Base-by-base conservation (phyloP, 225 moss, liverwort and hornwort species). In the Sphagnum contortum region DNA sequence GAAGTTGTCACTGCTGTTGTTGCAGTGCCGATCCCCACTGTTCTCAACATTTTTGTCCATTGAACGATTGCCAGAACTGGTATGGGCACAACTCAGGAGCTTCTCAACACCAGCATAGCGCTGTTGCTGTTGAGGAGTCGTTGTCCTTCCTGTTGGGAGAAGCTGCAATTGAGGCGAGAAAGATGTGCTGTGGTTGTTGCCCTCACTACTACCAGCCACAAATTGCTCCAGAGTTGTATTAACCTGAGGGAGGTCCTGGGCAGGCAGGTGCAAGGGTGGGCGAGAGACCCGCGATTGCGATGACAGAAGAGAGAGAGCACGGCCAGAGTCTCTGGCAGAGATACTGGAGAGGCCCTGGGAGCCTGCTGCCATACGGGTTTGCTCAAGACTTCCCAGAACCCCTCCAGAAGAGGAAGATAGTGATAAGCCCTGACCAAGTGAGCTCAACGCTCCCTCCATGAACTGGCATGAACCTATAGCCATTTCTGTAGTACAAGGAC, bases 231-330 rank as follows among this genome's bases (percentile, higher is more conserved):
- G 63, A 44, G 85, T 85, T 0, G 81, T 76, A 71, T 85, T 81
- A 5, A 69, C 74, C 74, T 73, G 4, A 71, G 73, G 12, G 51
- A 73, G 71, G 59, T 75, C 76, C 3, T 76, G 77, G 58, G 79
- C 29, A 29, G 29, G 29, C 29, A 29, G 29, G 29, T 29, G 29
- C 29, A 29, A 68, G 72, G 71, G 78, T 63, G 85, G 81, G 81
- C 81, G 74, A 55, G 90, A 74, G 66, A 83, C 90, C 92, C 92
- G 92, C 49, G 86, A 86, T 81, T 81, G 91, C 70, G 90, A 86
- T 90, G 95, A 95, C 95, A 95, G 95, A 95, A 95, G 95, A 95
- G 95, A 95, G 95, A 95, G 95, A 95, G 95, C 95, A 95, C 95
- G 95, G 75, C 95, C 84, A 74, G 95, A 92, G 83, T 92, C 87